Conservation (phyloP, 2,329 filamentous ascomycete species). For the Fusarium haematococcum region DNA sequence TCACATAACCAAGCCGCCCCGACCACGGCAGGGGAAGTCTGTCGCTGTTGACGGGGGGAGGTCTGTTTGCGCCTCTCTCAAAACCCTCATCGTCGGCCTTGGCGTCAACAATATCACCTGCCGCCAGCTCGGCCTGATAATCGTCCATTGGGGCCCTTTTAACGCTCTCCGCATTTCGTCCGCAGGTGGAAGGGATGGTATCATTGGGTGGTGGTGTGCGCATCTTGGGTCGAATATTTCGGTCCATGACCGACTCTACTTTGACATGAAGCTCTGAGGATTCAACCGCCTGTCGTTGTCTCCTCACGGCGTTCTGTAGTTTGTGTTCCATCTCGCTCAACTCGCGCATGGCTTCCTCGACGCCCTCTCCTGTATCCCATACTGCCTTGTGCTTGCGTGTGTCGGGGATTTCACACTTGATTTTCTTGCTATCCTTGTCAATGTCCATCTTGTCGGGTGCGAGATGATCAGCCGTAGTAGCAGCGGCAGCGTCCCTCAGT, state of each 20-base stretch:
- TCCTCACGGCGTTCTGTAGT: slow-evolving; percentile 57
- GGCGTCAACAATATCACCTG: slow-evolving; percentile 34
- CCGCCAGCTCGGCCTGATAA: slow-evolving; percentile 38
- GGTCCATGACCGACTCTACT: background rate
- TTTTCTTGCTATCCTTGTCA: slow-evolving; percentile 9
- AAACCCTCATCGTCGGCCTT: slow-evolving; percentile 38
- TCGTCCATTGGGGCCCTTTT: slow-evolving; percentile 39
- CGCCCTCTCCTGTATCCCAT: slow-evolving; percentile 36
- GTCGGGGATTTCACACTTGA: background rate
- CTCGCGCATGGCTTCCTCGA: slow-evolving; percentile 57
- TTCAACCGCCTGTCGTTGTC: slow-evolving; percentile 61
- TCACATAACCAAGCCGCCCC: slow-evolving; percentile 87
- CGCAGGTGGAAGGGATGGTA: slow-evolving; percentile 10
- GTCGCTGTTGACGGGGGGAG: slow-evolving; percentile 84
- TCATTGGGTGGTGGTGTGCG: background rate
- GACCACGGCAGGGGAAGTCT: slow-evolving; percentile 91
- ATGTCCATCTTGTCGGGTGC: background rate
- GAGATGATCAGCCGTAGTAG: background rate
- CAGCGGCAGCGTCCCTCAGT: slow-evolving; percentile 25
- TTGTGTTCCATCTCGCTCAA: slow-evolving; percentile 62
- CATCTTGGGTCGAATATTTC: slow-evolving; percentile 16
- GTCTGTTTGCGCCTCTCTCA: slow-evolving; percentile 61
- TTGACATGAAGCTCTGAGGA: slow-evolving; percentile 49
- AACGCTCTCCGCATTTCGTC: slow-evolving; percentile 8
- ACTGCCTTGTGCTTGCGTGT: slow-evolving; percentile 7